Evolutionary conservation across 1,139 yeast species (phyloP).

Genomic region (Yamadazyma kanchanaburiensis): DNA sequence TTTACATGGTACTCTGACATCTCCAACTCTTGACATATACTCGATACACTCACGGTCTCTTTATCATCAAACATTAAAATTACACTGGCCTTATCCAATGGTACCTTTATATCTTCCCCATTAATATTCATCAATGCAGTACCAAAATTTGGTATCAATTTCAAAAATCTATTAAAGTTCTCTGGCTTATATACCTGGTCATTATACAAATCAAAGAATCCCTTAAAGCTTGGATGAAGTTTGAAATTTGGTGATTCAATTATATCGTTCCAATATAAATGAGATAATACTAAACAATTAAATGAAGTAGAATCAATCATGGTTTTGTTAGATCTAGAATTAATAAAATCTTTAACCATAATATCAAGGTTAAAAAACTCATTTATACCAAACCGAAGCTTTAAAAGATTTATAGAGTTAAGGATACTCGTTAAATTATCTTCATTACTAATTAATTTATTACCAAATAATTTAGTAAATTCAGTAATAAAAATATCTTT

Average conservation of each 20-base stretch:
- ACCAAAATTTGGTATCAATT: slow-evolving; percentile 61
- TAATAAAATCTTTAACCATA: slow-evolving; percentile 76
- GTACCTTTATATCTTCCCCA: slow-evolving; percentile 42
- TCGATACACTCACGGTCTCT: slow-evolving; percentile 15
- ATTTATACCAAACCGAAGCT: slow-evolving; percentile 62
- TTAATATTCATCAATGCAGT: slow-evolving; percentile 57
- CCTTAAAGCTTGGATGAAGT: slow-evolving; percentile 42
- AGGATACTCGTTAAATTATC: slow-evolving; percentile 31
- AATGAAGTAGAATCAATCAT: slow-evolving; percentile 11
- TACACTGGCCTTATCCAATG: slow-evolving; percentile 70
- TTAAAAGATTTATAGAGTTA: slow-evolving; percentile 50
- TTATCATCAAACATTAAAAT: slow-evolving; percentile 48
- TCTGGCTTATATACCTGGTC: slow-evolving; percentile 33
- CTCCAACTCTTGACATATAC: slow-evolving; percentile 23
- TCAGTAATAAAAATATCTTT: slow-evolving; percentile 73
- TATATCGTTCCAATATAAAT: slow-evolving; percentile 52
- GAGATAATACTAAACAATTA: slow-evolving; percentile 41
- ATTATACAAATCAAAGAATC: slow-evolving; percentile 24
- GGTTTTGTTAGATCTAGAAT: slow-evolving; percentile 32
- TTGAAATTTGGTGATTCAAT: slow-evolving; percentile 33
- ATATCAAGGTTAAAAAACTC: slow-evolving; percentile 73
- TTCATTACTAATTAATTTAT: slow-evolving; percentile 44
- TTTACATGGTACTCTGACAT: slow-evolving; percentile 38
- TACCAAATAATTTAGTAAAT: slow-evolving; percentile 64
- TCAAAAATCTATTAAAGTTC: slow-evolving; percentile 59